phyloP scores from a whole-genome alignment of 106 monocot species.

The Amphibolis antarctica region DNA sequence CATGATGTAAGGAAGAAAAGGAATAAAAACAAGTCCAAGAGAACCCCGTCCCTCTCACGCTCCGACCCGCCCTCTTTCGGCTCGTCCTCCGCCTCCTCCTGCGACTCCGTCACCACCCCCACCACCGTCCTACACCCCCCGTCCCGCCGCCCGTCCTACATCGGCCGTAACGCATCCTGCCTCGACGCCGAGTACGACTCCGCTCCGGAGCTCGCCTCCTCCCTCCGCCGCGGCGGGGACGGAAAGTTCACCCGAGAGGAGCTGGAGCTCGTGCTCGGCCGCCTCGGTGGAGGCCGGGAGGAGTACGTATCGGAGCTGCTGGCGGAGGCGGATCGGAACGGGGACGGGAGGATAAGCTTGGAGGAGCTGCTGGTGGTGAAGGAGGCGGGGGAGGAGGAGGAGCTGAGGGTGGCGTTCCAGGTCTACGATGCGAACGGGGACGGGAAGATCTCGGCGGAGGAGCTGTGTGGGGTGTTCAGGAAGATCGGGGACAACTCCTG shows the following conservation, averaged over 20 bases:
- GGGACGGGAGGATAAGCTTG: constrained; percentile 19
- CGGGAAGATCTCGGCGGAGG: constrained; percentile 66
- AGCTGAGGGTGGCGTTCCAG: constrained; percentile 42
- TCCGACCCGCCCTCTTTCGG: not conserved
- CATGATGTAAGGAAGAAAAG: not conserved
- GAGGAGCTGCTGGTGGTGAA: constrained; percentile 5
- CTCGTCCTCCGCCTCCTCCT: not conserved
- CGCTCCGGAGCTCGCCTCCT: not conserved
- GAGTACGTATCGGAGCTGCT: constrained; percentile 12
- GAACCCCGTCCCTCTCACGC: not conserved
- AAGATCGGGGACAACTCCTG: constrained; percentile 39
- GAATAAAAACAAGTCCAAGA: not conserved
- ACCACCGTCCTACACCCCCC: not conserved
- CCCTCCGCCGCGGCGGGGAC: constrained; percentile 9
- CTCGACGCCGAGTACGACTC: constrained; percentile 13
- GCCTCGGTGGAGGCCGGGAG: constrained; percentile 6
- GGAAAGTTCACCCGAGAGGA: constrained; percentile 16
- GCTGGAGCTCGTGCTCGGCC: constrained; percentile 14
- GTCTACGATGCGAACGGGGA: constrained; percentile 59
- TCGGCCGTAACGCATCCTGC: constrained; percentile 20
- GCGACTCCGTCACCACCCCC: not conserved
- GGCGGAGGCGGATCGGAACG: constrained; percentile 22
- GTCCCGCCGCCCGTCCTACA: not conserved
- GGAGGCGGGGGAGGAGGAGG: constrained; percentile 6
- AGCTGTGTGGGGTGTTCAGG: constrained; percentile 31